Conservation (phyloP, 805 yeast species). For the Barnettozyma populi region DNA sequence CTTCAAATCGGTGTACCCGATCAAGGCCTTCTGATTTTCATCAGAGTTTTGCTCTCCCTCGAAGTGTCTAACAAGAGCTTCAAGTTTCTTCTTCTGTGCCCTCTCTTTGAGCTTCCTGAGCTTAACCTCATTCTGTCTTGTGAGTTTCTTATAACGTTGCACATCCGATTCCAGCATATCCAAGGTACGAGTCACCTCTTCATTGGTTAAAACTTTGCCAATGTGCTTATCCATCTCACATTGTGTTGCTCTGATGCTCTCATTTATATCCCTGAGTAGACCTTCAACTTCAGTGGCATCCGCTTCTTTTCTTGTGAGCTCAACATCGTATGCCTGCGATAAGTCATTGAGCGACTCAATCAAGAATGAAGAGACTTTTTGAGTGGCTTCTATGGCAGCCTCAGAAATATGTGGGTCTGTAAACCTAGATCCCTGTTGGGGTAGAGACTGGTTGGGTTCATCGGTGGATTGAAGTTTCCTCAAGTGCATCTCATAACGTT, state of each 20-base stretch:
- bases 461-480: conserved; percentile 11
- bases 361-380: conserved; percentile 45
- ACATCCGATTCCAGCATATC: conserved; percentile 16
- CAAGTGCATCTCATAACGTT: conserved; percentile 22
- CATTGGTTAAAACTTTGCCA: conserved; percentile 15
- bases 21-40: neutral
- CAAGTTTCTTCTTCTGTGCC: conserved; percentile 25
- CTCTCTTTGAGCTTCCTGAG: conserved; percentile 25
- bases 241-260: conserved; percentile 34
- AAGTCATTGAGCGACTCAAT: conserved; percentile 42
- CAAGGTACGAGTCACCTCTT: conserved; percentile 10
- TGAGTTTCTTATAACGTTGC: conserved; percentile 16
- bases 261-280: conserved; percentile 36
- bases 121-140: conserved; percentile 21
- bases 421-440: conserved; percentile 1
- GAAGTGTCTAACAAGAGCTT: neutral
- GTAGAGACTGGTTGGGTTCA: conserved; percentile 3
- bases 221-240: conserved; percentile 19
- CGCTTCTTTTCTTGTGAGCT: conserved; percentile 47
- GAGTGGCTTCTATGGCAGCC: conserved; percentile 49
- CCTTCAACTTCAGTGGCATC: conserved; percentile 45
- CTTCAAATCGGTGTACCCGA: conserved; percentile 10
- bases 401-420: conserved; percentile 43
- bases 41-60: neutral
- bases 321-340: conserved; percentile 48